Base-by-base conservation (phyloP, 129 eudicot species). In the Dittrichia graveolens region DNA sequence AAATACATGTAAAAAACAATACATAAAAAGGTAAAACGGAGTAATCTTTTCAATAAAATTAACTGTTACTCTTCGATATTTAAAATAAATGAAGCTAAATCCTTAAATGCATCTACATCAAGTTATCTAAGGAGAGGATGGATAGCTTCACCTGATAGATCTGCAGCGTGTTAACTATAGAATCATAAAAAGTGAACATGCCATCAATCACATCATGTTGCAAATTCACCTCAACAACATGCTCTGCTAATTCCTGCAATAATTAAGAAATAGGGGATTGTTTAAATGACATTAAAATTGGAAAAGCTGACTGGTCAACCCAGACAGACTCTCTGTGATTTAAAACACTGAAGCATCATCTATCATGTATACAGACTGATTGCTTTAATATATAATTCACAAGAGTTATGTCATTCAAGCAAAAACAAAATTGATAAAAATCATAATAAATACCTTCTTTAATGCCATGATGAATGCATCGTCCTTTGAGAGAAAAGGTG, bases 151-250 rank as follows among this genome's bases (percentile, higher is more conserved):
- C 99, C 97, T 95, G 97, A 84, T 95, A 88, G 59, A 95, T 95
- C 71, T 90, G 92, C 12, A 95, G 80, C 12, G 73, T 86, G 52
- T 83, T 80, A 67, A 74, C 72, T 37, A 89, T 90, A 12, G 95
- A 90, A 69, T 95, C 99, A 55, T 95, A 95, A 75, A 95, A 95
- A 45, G 96, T 90, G 76, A 90, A 95, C 77, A 82, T 79, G 70
- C 90, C 97, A 84, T 95, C 96, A 24, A 95, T 81, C 34, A 78
- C 83, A 31, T 95, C 99, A 75, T 95, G 91, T 44, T 90, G 99
- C 81, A 86, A 67, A 69, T 76, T 95, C 77, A 95, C 97, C 65
- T 95, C 91, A 61, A 65, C 88, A 43, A 90, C 89, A 65, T 90
- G 97, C 48, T 88, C 97, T 43, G 83, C 89, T 79, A 95, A 80